phyloP scores from a whole-genome alignment of 352 stramenopile genomes.

The Plasmopara muralis region DNA sequence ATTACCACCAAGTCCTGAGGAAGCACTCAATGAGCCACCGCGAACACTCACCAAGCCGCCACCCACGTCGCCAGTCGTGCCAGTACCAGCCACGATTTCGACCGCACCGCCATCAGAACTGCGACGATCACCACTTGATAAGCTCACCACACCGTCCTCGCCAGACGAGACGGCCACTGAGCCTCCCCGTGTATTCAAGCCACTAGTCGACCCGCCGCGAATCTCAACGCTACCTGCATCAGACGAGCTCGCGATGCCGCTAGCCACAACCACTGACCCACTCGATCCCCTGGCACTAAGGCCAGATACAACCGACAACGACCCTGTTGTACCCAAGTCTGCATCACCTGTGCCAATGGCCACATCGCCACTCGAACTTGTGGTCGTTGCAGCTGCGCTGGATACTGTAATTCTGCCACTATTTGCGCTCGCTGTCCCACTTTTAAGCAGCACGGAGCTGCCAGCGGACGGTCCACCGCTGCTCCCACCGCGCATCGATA shows the following conservation, averaged over 20 bases:
- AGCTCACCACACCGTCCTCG: neutral
- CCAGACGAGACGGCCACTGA: conserved; percentile 9
- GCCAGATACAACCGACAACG: conserved; percentile 8
- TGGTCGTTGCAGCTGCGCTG: conserved; percentile 1
- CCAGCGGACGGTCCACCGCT: conserved; percentile 1
- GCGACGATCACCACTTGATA: neutral
- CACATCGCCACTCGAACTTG: conserved; percentile 6
- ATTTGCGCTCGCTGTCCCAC: conserved; percentile 6
- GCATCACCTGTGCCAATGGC: conserved; percentile 2
- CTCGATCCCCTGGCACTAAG: conserved; percentile 7
- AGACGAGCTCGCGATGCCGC: conserved; percentile 9
- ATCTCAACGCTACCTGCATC: conserved; percentile 12
- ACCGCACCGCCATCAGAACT: conserved; percentile 7
- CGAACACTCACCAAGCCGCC: conserved; percentile 9
- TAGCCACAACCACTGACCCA: conserved; percentile 11
- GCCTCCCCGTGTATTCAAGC: conserved; percentile 3
- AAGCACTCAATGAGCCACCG: conserved; percentile 10
- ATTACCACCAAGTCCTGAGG: conserved; percentile 9
- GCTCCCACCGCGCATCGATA: conserved; percentile 6
- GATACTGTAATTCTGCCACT: conserved; percentile 5
- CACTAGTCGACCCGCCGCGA: conserved; percentile 4
- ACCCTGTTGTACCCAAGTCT: conserved; percentile 2
- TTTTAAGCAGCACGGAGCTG: conserved; percentile 9
- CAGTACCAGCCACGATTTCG: conserved; percentile 12
- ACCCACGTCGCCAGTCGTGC: conserved; percentile 10